phyloP scores from a whole-genome alignment of 2,329 filamentous ascomycete species.

The Sclerotinia glacialis region DNA sequence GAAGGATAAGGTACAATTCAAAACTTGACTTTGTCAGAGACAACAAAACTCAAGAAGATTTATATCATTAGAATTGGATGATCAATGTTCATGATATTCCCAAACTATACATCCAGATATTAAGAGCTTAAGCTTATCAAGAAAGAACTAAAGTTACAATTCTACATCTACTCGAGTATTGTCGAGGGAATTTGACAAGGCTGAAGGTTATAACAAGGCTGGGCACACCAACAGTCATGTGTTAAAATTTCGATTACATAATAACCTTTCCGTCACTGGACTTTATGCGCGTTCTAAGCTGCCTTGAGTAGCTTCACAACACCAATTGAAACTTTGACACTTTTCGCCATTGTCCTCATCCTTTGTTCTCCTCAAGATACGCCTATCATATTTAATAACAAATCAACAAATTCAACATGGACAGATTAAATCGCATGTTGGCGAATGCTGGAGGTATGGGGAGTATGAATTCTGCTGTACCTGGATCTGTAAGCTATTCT shows the following conservation, averaged over 20 bases:
- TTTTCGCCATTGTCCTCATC: slow-evolving; percentile 12
- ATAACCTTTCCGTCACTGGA: background rate
- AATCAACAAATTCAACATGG: slow-evolving; percentile 57
- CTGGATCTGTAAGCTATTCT: slow-evolving; percentile 55
- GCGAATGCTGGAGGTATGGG: slow-evolving; percentile 70
- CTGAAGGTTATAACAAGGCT: slow-evolving; percentile 13
- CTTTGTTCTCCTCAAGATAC: slow-evolving; percentile 12
- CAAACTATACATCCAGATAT: background rate
- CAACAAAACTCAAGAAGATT: background rate
- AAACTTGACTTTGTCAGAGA: background rate
- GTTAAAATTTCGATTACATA: slow-evolving; percentile 11
- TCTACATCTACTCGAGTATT: background rate
- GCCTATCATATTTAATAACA: slow-evolving; percentile 3
- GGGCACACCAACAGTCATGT: slow-evolving; percentile 12
- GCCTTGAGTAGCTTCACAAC: slow-evolving; percentile 26
- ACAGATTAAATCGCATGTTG: slow-evolving; percentile 87
- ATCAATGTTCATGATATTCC: background rate
- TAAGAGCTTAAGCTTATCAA: no score
- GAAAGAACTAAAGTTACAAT: no score
- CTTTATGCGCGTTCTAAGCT: slow-evolving; percentile 25
- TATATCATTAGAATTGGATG: background rate
- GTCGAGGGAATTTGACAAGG: background rate
- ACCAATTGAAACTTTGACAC: slow-evolving; percentile 18
- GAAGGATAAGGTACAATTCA: background rate
- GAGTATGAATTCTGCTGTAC: slow-evolving; percentile 52